Conservation (phyloP, 2,329 filamentous ascomycete species). For the Fusarium algeriense region DNA sequence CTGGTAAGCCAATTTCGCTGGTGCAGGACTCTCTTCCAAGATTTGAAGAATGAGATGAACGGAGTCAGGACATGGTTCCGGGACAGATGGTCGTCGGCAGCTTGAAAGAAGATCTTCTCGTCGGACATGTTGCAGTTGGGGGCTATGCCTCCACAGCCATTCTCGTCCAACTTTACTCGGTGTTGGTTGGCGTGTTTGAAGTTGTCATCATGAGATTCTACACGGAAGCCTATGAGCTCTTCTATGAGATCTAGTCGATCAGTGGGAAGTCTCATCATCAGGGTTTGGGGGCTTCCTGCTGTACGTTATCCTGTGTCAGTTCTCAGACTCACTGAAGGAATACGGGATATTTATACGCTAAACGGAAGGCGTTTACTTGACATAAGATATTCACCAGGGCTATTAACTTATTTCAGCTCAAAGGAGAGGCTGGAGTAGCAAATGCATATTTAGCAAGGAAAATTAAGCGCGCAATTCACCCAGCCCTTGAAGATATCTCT, state of each 20-base stretch:
- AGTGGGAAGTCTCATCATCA: rapidly evolving
- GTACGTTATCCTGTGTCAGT: neutral
- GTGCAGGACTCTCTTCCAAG: neutral
- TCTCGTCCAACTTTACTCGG: neutral
- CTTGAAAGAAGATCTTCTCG: neutral
- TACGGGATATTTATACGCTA: neutral
- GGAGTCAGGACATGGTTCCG: neutral
- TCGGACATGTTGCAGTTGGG: neutral
- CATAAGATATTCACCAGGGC: too few species aligned
- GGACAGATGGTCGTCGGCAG: neutral
- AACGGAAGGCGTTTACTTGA: neutral
- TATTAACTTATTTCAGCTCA: neutral
- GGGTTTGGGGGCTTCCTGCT: neutral
- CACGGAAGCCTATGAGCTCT: neutral
- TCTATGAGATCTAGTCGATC: neutral
- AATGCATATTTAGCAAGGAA: too few species aligned
- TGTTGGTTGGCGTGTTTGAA: neutral
- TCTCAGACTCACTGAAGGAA: too few species aligned
- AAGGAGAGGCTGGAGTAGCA: neutral
- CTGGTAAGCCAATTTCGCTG: neutral
- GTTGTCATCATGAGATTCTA: neutral
- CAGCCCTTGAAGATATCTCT: neutral
- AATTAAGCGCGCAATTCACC: neutral
- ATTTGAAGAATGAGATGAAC: neutral
- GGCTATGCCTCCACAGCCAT: neutral